Conservation (phyloP, 2,329 filamentous ascomycete species). For the Xylariaceae sp. region DNA sequence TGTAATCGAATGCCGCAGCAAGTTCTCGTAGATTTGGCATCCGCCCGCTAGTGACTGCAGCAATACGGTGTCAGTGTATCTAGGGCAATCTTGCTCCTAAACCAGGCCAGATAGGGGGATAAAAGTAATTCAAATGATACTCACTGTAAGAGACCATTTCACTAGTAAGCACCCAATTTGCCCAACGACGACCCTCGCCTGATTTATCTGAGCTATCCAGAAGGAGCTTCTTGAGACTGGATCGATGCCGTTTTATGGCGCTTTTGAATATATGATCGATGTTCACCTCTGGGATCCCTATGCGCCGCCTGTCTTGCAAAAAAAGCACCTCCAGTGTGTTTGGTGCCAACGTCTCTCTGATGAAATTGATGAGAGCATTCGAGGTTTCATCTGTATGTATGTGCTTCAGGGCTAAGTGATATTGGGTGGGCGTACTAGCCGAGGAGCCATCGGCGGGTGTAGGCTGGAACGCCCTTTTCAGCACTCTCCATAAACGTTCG, state of each 20-base stretch:
- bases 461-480: conserved; percentile 65
- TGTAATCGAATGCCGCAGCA: conserved; percentile 71
- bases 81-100: background rate
- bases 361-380: conserved; percentile 68
- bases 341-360: conserved; percentile 76
- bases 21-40: conserved; percentile 74
- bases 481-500: conserved; percentile 73
- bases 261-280: conserved; percentile 73
- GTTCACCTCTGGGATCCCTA: conserved; percentile 55
- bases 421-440: conserved; percentile 48
- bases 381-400: conserved; percentile 77
- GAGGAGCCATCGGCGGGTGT: conserved; percentile 37
- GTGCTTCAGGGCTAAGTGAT: conserved; percentile 69
- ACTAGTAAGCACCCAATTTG: conserved; percentile 70
- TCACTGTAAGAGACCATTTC: conserved; percentile 65
- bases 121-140: background rate
- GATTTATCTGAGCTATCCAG: conserved; percentile 69
- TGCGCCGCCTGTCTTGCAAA: conserved; percentile 66
- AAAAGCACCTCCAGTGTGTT: conserved; percentile 81
- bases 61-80: background rate
- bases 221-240: conserved; percentile 72
- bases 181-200: conserved; percentile 55
- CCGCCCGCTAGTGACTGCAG: conserved; percentile 66
- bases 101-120: background rate
- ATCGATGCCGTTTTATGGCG: conserved; percentile 69